These are phyloP conservation scores for Amylostereum areolatum DNA, from an alignment of 1,284 basidiomycete species.

Conservation along the genomic window DNA sequence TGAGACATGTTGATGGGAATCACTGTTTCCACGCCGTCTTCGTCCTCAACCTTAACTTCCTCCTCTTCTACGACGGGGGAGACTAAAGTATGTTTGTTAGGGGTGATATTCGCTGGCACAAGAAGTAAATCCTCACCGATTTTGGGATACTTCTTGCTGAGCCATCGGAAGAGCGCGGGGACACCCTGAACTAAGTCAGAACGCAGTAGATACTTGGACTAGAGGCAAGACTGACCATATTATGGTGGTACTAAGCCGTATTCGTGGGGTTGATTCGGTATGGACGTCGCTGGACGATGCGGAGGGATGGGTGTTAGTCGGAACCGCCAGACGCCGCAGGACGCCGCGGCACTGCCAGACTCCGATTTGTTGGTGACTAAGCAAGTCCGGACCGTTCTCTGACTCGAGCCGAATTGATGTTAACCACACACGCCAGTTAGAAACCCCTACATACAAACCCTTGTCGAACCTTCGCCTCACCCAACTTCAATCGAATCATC, in stretches of 20 bases:
- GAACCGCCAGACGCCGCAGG: no score
- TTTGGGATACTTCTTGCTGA: slow-evolving; percentile 96
- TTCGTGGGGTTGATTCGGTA: no score
- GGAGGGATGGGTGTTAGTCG: no score
- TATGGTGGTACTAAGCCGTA: no score
- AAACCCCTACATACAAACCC: no score
- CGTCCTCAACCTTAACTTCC: slow-evolving; percentile 61
- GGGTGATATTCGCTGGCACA: no score
- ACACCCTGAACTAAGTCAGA: slow-evolving; percentile 61
- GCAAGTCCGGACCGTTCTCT: not conserved
- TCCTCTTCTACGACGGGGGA: slow-evolving; percentile 80
- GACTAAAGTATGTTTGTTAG: slow-evolving; percentile 36
- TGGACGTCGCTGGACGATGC: no score
- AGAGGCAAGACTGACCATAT: no score
- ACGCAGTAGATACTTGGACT: slow-evolving; percentile 1
- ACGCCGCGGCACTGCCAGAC: no score
- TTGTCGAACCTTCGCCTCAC: no score
- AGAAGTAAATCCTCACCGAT: slow-evolving; percentile 57
- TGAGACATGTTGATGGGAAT: slow-evolving; percentile 80
- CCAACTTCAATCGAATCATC: no score
- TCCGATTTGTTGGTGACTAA: no score
- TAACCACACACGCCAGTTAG: not conserved
- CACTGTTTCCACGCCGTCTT: slow-evolving; percentile 61
- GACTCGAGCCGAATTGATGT: not conserved
- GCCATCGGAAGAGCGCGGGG: slow-evolving; percentile 90